Evolutionary conservation across 139 green algal species (phyloP).

Genomic region (Raphidocelis subcapitata): DNA sequence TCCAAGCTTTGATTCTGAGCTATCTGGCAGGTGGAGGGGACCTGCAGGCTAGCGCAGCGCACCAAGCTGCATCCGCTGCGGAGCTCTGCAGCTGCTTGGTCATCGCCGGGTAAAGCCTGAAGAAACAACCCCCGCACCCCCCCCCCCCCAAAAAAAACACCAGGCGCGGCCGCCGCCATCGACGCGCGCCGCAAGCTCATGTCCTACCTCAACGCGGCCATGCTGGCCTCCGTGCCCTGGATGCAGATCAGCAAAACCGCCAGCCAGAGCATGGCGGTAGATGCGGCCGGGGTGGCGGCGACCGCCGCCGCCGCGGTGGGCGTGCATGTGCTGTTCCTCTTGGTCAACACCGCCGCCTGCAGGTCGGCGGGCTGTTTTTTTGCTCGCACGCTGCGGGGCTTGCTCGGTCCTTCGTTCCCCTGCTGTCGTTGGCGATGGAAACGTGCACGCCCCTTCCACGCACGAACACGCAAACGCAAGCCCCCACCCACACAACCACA

Average conservation of each 20-base stretch:
- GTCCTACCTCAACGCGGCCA: conserved; percentile 38
- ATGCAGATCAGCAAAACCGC: conserved; percentile 56
- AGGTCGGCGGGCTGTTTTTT: conserved; percentile 5
- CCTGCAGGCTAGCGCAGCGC: conserved; percentile 11
- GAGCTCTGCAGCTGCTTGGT: too few relatives aligned
- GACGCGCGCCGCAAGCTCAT: conserved; percentile 45
- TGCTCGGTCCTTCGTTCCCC: neutral
- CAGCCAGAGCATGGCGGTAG: conserved; percentile 14
- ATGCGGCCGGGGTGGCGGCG: conserved; percentile 6
- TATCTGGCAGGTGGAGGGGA: too few relatives aligned
- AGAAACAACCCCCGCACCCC: too few relatives aligned
- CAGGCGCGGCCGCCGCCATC: conserved; percentile 43
- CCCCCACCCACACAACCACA: neutral
- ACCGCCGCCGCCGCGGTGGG: conserved; percentile 26
- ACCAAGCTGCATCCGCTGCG: conserved; percentile 15
- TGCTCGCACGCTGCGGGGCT: neutral
- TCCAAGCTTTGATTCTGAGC: too few relatives aligned
- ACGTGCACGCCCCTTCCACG: neutral
- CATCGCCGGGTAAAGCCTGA: too few relatives aligned
- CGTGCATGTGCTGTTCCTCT: conserved; percentile 42
- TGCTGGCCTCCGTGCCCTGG: conserved; percentile 72
- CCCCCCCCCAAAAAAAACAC: too few relatives aligned
- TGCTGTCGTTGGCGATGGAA: neutral
- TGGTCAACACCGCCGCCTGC: conserved; percentile 30
- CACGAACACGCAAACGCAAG: neutral